These are phyloP conservation scores for Beauveria australis DNA, from an alignment of 2,329 filamentous ascomycete species.

Conservation along the genomic window DNA sequence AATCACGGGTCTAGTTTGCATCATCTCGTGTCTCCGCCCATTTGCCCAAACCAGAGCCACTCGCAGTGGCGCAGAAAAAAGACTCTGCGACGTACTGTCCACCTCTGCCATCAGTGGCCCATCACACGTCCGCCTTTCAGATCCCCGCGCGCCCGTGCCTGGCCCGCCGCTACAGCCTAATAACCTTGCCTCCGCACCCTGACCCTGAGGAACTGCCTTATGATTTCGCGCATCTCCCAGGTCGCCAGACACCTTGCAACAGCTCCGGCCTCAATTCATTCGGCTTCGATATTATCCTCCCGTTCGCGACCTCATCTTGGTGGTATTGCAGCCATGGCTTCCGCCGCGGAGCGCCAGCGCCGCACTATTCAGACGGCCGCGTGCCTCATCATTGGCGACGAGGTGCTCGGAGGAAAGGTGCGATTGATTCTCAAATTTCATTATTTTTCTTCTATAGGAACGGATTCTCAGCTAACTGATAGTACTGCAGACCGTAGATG, in stretches of 20 bases:
- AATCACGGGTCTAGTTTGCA: constrained; percentile 3
- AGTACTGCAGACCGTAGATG: constrained; percentile 29
- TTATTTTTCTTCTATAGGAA: not conserved
- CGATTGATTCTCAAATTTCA: constrained; percentile 15
- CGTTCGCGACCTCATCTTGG: constrained; percentile 14
- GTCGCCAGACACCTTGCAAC: constrained; percentile 58
- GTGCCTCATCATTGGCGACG: constrained; percentile 93
- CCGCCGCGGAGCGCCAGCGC: constrained; percentile 46
- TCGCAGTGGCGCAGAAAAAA: not conserved
- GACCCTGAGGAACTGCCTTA: constrained; percentile 27
- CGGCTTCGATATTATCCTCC: not conserved
- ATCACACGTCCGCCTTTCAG: too few relatives aligned
- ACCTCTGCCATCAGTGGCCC: not conserved
- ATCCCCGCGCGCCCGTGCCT: not conserved
- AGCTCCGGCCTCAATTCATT: constrained; percentile 26
- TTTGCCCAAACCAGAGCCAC: not conserved
- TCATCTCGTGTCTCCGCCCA: constrained; percentile 5
- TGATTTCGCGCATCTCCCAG: constrained; percentile 72
- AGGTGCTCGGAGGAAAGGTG: constrained; percentile 87
- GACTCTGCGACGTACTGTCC: not conserved
- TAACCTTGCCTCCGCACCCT: not conserved
- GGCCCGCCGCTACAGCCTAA: not conserved
- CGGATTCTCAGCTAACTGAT: not conserved
- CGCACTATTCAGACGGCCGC: constrained; percentile 80
- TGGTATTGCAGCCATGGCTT: constrained; percentile 33